phyloP scores from a whole-genome alignment of 176 grass and related monocot genomes.

The Aegilops tauschii region DNA sequence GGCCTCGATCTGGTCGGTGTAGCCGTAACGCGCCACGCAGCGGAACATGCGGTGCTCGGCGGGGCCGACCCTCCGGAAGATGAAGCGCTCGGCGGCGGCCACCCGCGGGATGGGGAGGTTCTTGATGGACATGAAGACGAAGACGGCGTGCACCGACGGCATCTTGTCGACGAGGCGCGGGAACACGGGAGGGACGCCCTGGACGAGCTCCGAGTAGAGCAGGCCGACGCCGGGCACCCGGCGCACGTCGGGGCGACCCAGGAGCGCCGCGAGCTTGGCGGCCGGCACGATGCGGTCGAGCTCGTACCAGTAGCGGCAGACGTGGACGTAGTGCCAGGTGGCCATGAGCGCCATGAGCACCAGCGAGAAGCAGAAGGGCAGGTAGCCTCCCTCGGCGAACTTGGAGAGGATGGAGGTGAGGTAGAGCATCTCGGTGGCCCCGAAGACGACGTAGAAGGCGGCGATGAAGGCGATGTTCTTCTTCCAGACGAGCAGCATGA shows the following conservation, averaged over 20 bases:
- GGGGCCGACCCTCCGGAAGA: constrained; percentile 43
- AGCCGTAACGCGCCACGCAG: constrained; percentile 63
- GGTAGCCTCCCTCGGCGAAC: constrained; percentile 53
- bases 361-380: constrained; percentile 40
- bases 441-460: constrained; percentile 49
- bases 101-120: constrained; percentile 53
- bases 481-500: constrained; percentile 81
- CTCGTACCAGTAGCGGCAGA: constrained; percentile 36
- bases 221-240: constrained; percentile 52
- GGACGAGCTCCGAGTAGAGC: constrained; percentile 58
- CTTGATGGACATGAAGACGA: constrained; percentile 69
- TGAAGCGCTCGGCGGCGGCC: constrained; percentile 38
- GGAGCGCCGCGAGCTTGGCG: not conserved
- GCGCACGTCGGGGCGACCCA: constrained; percentile 22
- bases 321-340: constrained; percentile 54
- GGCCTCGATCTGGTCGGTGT: constrained; percentile 43
- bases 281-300: constrained; percentile 24
- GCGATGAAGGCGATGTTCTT: constrained; percentile 27
- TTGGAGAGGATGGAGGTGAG: constrained; percentile 55
- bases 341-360: constrained; percentile 52
- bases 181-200: constrained; percentile 58
- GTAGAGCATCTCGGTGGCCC: constrained; percentile 45
- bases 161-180: constrained; percentile 57
- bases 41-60: constrained; percentile 47
- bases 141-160: constrained; percentile 50